Evolutionary conservation across 805 yeast genomes (phyloP).

Genomic region (Saccharomycopsis sp.): DNA sequence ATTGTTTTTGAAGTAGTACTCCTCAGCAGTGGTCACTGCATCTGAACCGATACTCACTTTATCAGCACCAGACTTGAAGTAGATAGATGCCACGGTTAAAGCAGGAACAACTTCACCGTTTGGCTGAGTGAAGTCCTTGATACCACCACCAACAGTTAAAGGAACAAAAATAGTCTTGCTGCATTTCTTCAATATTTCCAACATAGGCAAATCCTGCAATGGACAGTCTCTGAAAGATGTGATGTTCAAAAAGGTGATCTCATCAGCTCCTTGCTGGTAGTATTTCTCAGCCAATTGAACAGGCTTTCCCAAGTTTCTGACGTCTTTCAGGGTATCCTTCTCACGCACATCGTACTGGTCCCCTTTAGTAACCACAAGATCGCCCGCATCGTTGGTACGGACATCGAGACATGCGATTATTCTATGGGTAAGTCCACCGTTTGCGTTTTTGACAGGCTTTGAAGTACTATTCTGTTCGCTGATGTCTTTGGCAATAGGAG

Average conservation of each 20-base stretch:
- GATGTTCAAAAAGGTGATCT: conserved; percentile 87
- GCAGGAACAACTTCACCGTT: conserved; percentile 77
- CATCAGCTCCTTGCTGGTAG: conserved; percentile 94
- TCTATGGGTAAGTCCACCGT: conserved; percentile 75
- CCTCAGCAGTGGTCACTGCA: conserved; percentile 88
- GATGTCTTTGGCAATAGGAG: conserved; percentile 19
- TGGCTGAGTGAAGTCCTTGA: conserved; percentile 83
- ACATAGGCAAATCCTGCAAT: conserved; percentile 87
- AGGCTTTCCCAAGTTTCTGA: conserved; percentile 93
- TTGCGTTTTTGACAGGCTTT: conserved; percentile 29
- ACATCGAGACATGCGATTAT: conserved; percentile 96
- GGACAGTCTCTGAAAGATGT: conserved; percentile 96
- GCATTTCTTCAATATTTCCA: conserved; percentile 74
- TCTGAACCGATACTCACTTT: conserved; percentile 97
- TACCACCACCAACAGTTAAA: conserved; percentile 97
- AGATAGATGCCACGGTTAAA: conserved; percentile 80
- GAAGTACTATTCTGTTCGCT: conserved; percentile 28
- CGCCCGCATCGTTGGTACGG: conserved; percentile 91
- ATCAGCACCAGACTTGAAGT: conserved; percentile 96
- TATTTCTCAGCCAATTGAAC: conserved; percentile 88
- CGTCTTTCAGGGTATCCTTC: conserved; percentile 48
- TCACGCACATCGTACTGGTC: conserved; percentile 98
- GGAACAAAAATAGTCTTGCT: conserved; percentile 95
- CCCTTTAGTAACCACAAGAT: conserved; percentile 95
- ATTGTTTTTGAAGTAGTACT: conserved; percentile 51